Evolutionary conservation across 495 filamentous ascomycete species (phyloP).

Genomic region (Penicillium riverlandense): DNA sequence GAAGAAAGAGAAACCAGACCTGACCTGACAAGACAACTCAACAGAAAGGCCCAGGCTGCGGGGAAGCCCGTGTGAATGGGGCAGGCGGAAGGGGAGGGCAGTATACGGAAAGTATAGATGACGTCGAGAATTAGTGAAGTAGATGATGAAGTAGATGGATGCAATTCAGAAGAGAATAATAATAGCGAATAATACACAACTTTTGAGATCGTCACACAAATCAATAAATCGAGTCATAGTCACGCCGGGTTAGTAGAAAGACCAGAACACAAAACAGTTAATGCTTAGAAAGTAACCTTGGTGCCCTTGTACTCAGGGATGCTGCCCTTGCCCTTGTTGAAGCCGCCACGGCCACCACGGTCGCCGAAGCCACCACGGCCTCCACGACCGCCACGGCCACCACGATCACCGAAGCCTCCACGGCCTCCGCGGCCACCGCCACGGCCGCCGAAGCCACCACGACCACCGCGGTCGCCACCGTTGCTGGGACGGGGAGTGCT

Average conservation of each 20-base stretch:
- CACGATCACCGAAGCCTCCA: constrained; percentile 39
- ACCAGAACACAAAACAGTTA: constrained; percentile 7
- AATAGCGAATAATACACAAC: constrained; percentile 2
- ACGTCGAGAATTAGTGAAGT: no score
- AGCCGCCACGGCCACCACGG: constrained; percentile 33
- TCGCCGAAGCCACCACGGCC: constrained; percentile 47
- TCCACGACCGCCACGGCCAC: constrained; percentile 46
- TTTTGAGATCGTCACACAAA: neutral
- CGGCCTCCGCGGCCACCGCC: constrained; percentile 40
- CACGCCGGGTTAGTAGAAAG: constrained; percentile 6
- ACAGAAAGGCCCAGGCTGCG: constrained; percentile 1
- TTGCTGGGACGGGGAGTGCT: constrained; percentile 67
- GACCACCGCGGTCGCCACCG: constrained; percentile 31
- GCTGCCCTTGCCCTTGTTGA: constrained; percentile 60
- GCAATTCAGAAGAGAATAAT: no score
- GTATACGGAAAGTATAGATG: no score
- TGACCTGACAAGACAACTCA: neutral
- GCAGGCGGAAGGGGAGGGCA: no score
- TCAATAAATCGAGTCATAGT: no score
- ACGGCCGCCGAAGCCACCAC: constrained; percentile 36
- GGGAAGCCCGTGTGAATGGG: no score
- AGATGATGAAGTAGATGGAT: no score
- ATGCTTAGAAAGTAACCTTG: constrained; percentile 78
- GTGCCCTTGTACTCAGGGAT: constrained; percentile 85
- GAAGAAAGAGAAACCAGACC: neutral